Evolutionary conservation across 2,329 filamentous ascomycete genomes (phyloP), one percentile per base, ranked within the genome.

Genomic region (Aphanocladium album): DNA sequence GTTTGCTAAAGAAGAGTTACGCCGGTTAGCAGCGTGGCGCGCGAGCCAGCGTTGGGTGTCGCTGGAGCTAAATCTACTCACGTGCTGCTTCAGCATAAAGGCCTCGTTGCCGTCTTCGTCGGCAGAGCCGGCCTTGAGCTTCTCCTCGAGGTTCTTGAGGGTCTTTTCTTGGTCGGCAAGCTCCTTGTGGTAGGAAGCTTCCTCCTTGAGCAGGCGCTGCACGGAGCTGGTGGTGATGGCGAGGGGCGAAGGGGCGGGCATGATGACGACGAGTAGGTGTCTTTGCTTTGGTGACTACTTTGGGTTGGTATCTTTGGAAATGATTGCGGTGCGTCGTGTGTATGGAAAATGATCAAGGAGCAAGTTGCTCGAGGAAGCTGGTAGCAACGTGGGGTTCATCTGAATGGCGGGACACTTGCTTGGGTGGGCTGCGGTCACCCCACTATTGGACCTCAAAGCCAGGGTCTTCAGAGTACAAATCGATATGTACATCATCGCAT

Each of bases 161-260:
- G 89, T 85, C 63, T 83, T 82, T 67, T 90, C 82, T 72, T 98
- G 93, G 65, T 88, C 80, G 64, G 83, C 79, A 21, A 93, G 83
- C 74, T 99, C 95, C 71, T 89, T 89, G 80, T 93, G 89, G 78
- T 99, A 98, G 68, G 88, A 93, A 43, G 83, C 80, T 74, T 97
- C 91, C 75, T 99, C 95, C 76, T 96, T 97, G 66, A 96, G 85
- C 52, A 98, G 84, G 62, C 95, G 91, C 68, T 84, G 81, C 66
- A 98, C 85, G 21, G 91, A 86, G 63, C 88, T 85, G 25, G 90
- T 95, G 49, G 89, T 87, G 71, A 97, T 95, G 68, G 85, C 76
- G 72, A 97, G 85, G 67, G 87, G 83, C 1, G 88, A 87, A 49
- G 90, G 89, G 35, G 91, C 82, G 3, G 90, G 83, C 92, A 96